Conservation (phyloP, 2,329 filamentous ascomycete species). For the Trichoderma guizhouense region DNA sequence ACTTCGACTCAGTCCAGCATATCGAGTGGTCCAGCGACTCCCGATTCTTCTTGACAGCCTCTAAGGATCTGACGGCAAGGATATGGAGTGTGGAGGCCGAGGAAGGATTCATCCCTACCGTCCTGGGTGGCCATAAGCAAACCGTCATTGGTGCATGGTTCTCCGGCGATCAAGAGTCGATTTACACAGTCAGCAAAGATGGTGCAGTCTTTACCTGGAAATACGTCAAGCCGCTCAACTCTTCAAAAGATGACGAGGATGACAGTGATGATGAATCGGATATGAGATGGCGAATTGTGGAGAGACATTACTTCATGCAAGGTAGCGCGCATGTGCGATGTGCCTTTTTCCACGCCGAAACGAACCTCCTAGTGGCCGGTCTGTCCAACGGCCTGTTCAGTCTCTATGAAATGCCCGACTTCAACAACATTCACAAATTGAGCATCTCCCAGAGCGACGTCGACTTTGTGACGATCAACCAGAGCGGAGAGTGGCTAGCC, state of each 20-base stretch:
- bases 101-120: slow-evolving; percentile 84
- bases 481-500: slow-evolving; percentile 92
- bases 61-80: slow-evolving; percentile 85
- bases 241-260: slow-evolving; percentile 52
- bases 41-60: slow-evolving; percentile 87
- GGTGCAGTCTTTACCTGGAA: slow-evolving; percentile 95
- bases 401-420: slow-evolving; percentile 92
- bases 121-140: slow-evolving; percentile 86
- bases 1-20: slow-evolving; percentile 81
- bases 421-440: slow-evolving; percentile 86
- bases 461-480: slow-evolving; percentile 90
- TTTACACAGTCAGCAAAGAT: slow-evolving; percentile 95
- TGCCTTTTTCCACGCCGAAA: slow-evolving; percentile 80
- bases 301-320: slow-evolving; percentile 92
- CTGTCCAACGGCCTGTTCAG: slow-evolving; percentile 95
- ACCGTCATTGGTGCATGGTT: slow-evolving; percentile 95
- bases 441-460: slow-evolving; percentile 98
- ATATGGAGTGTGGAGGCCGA: slow-evolving; percentile 93
- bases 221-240: slow-evolving; percentile 63
- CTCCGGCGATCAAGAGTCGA: slow-evolving; percentile 87
- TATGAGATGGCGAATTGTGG: slow-evolving; percentile 85
- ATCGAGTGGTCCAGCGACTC: slow-evolving; percentile 97
- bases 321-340: slow-evolving; percentile 82
- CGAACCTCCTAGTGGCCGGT: slow-evolving; percentile 90
- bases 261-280: slow-evolving; percentile 57